phyloP scores from a whole-genome alignment of 1,284 basidiomycete species.

The Sporisorium graminicola region DNA sequence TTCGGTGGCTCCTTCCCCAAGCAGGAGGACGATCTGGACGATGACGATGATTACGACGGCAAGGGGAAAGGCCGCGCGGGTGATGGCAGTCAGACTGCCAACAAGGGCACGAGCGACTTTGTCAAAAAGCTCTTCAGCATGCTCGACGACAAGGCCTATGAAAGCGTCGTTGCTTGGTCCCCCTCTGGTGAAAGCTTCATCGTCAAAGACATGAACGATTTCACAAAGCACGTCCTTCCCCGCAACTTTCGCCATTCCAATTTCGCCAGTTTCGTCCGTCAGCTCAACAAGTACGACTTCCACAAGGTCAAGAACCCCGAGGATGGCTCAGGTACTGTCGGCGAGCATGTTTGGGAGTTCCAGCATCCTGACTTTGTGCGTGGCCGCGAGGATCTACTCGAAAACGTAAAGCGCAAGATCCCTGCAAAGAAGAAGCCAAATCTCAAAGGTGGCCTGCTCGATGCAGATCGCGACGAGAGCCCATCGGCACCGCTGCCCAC shows the following conservation, averaged over 20 bases:
- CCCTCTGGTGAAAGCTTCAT: conserved; percentile 89
- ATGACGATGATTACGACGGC: conserved; percentile 44
- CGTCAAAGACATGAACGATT: conserved; percentile 97
- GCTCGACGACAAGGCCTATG: conserved; percentile 83
- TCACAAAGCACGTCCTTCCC: conserved; percentile 92
- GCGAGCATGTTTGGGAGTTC: conserved; percentile 87
- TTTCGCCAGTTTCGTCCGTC: conserved; percentile 78
- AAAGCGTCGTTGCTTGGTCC: conserved; percentile 86
- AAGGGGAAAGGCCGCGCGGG: conserved; percentile 29
- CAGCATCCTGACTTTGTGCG: conserved; percentile 86
- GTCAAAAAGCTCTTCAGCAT: conserved; percentile 94
- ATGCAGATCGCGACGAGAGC: conserved; percentile 66
- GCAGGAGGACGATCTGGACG: conserved; percentile 40
- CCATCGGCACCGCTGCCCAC: conserved; percentile 30
- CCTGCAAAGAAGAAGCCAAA: conserved; percentile 72
- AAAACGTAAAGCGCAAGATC: conserved; percentile 77
- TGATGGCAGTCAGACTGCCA: conserved; percentile 25
- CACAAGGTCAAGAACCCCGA: conserved; percentile 87
- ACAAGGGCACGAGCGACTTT: conserved; percentile 76
- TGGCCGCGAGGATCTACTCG: conserved; percentile 82
- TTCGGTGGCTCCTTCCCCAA: conserved; percentile 11
- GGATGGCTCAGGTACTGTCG: conserved; percentile 81
- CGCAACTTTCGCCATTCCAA: conserved; percentile 97
- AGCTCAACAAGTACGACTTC: conserved; percentile 98
- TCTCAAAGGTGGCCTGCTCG: conserved; percentile 35